Evolutionary conservation across 1,139 yeast genomes (phyloP), one percentile per base, ranked within the genome.

Genomic region (Blastobotrys illinoisensis): DNA sequence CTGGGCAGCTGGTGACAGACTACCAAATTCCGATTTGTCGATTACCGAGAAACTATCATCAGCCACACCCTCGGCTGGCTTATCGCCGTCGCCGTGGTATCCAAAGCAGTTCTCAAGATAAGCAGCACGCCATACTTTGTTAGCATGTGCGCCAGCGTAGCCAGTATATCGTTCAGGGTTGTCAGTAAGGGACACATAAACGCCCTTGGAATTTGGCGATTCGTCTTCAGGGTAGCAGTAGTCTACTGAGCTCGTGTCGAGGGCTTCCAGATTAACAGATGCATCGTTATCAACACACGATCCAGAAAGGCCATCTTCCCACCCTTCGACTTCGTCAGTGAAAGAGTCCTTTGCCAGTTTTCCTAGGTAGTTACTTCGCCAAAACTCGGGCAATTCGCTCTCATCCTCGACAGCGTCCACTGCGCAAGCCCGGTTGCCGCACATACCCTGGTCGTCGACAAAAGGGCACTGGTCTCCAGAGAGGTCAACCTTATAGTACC

Each of bases 121-220:
- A 47, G 95, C 90, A 57, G 95, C 89, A 49, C 84, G 78, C 99
- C 99, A 95, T 52, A 95, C 88, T 67, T 86, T 91, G 62, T 85
- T 83, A 21, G 97, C 89, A 66, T 93, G 97, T 53, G 85, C 81
- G 36, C 99, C 99, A 47, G 91, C 87, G 68, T 95, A 95, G 0
- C 99, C 99, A 1, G 99, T 95, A 72, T 88, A 95, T 65, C 99
- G 78, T 71, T 95, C 99, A 0, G 97, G 97, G 66, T 95, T 95
- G 56, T 87, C 88, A 23, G 85, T 77, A 56, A 95, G 78, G 65
- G 91, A 89, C 24, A 93, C 96, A 65, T 86, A 86, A 3, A 89
- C 97, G 54, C 97, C 84, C 46, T 67, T 68, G 9, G 67, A 63
- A 6, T 67, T 68, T 32, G 51, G 47, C 14, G 69, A 59, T 59